Evolutionary conservation across 208 protist genomes (phyloP), one percentile per base, ranked within the genome.

Genomic region (Porcisia deanei): DNA sequence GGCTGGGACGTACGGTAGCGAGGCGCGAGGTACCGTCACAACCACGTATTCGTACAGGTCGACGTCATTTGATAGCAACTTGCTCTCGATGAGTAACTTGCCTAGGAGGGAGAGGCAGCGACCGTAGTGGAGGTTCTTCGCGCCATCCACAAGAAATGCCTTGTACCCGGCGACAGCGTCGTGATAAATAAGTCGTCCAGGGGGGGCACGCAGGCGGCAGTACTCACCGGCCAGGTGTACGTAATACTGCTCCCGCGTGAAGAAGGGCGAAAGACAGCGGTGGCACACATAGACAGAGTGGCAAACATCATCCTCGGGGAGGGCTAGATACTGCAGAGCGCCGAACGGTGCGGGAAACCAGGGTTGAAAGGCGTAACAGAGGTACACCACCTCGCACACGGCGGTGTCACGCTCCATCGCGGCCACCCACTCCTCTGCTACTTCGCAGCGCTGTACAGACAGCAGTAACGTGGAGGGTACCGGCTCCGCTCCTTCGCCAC

Each of bases 1-100:
- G 57, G n/a, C 71, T 52, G 71, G 55, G 0, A 75, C 39, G 71
- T 80, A 89, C 7, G 88, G 90, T 30, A 92, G 71, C 16, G 81
- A 78, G 1, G 70, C 79, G 9, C 87, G 85, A 0, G 85, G 87
- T 1, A 84, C 64, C 43, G 90, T 92, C 41, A 90, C 84, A 47
- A 94, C 81, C 41, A 92, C 89, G 60, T 90, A 92, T 79, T 94
- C 90, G 77, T 91, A 92, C 14, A 94, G 70, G 54, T 94, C 90
- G n/a, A 94, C 90, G 71, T 94, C 90, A 52, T 85, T 94, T 25
- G 49, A 55, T 3, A 94, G 74, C 30, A 91, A 60, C 63, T 94
- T 94, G 71, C 90, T 94, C 77, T 94, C 90, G 54, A 94, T 85
- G 55, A 92, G 90, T 25, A 77, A 71, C 53, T 92, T 92, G 14